phyloP scores from a whole-genome alignment of 202 grass and related monocot species.

The Dendrocalamus latiflorus region DNA sequence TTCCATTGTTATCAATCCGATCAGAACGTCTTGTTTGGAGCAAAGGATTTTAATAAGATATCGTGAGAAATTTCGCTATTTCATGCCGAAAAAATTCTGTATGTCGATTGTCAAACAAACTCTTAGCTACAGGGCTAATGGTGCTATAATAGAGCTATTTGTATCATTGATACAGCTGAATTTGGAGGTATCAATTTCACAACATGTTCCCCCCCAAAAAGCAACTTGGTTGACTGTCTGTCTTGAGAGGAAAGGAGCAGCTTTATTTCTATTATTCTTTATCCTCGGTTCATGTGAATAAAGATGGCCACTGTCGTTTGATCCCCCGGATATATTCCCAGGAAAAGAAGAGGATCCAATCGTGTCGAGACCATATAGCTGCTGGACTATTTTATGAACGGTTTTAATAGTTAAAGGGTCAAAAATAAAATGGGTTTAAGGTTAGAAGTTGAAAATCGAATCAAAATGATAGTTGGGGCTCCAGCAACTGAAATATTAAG shows the following conservation, averaged over 20 bases:
- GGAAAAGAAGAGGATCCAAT: not conserved
- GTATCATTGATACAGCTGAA: no score
- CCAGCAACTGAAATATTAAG: not conserved
- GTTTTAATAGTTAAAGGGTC: no score
- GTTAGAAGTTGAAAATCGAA: no score
- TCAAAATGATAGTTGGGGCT: no score
- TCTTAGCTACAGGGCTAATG: not conserved
- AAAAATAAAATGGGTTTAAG: no score
- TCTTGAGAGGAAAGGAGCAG: not conserved
- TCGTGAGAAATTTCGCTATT: not conserved
- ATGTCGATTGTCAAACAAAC: not conserved
- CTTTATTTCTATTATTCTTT: not conserved
- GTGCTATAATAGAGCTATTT: no score
- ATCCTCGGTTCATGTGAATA: constrained; percentile 15
- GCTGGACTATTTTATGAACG: not conserved
- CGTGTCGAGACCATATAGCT: not conserved
- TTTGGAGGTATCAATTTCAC: not conserved
- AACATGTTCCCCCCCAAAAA: not conserved
- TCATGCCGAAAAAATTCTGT: not conserved
- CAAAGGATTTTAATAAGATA: not conserved
- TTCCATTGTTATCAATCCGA: not conserved
- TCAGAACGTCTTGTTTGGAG: not conserved
- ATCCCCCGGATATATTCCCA: not conserved
- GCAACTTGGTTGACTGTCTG: not conserved
- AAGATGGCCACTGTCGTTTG: constrained; percentile 1